Evolutionary conservation across 768 basidiomycete genomes (phyloP).

Genomic region (Crassisporium funariophilum): DNA sequence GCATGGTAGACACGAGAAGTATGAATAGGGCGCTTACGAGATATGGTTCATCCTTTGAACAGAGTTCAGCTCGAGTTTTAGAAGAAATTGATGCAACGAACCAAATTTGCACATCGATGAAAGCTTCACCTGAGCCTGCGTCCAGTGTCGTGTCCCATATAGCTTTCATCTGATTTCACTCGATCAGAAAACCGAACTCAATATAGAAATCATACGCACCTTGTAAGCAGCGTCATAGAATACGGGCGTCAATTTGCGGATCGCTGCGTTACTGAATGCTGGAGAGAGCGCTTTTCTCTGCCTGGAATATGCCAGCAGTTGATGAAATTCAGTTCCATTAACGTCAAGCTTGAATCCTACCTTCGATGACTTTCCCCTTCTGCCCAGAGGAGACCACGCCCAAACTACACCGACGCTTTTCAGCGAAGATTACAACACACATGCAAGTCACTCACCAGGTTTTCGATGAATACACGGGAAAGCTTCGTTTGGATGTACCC

Average conservation of each 20-base stretch:
- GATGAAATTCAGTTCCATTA: not conserved
- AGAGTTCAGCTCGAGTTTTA: too few relatives aligned
- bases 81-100: conserved; percentile 18
- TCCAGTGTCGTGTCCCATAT: conserved; percentile 32
- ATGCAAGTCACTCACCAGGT: conserved; percentile 30
- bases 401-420: conserved; percentile 30
- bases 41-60: conserved; percentile 48
- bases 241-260: conserved; percentile 45
- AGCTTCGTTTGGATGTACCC: conserved; percentile 45
- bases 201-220: conserved; percentile 28
- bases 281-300: conserved; percentile 54
- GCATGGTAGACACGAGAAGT: not conserved
- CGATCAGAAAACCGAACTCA: not conserved
- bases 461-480: conserved; percentile 36
- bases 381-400: conserved; percentile 41
- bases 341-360: conserved; percentile 21
- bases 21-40: conserved; percentile 37
- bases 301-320: conserved; percentile 26
- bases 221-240: conserved; percentile 57
- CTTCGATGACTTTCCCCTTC: conserved; percentile 50
- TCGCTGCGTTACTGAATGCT: conserved; percentile 54
- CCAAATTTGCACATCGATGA: conserved; percentile 54
- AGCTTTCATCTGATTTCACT: conserved; percentile 37
- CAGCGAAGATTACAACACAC: not conserved
- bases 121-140: conserved; percentile 21